Conservation (phyloP, 106 monocot species). For the Gastrodia elata region DNA sequence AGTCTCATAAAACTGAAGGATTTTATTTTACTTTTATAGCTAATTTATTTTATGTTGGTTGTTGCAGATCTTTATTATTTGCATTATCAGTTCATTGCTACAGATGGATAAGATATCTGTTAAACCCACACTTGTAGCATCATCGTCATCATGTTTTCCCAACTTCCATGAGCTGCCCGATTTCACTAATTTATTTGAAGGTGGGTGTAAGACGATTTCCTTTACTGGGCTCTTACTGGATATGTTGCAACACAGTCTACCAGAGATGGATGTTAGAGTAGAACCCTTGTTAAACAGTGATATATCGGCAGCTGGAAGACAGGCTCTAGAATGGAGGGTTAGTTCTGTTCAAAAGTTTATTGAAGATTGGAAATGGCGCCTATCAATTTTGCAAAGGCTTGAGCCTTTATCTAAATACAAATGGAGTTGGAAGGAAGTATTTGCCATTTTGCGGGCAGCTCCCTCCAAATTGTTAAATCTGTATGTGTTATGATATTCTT, state of each 20-base stretch:
- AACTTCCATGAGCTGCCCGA: conserved; percentile 20
- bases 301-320: conserved; percentile 30
- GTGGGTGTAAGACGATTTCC: conserved; percentile 39
- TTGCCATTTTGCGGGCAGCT: conserved; percentile 68
- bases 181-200: conserved; percentile 23
- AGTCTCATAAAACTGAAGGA: neutral
- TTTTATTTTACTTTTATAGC: neutral
- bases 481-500: conserved; percentile 30
- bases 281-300: conserved; percentile 30
- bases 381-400: conserved; percentile 76
- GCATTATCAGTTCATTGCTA: conserved; percentile 64
- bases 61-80: conserved; percentile 69
- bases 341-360: conserved; percentile 46
- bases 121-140: conserved; percentile 14
- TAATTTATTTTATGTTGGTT: conserved; percentile 4
- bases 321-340: conserved; percentile 80
- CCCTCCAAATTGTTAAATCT: conserved; percentile 88
- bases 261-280: conserved; percentile 21
- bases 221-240: conserved; percentile 61
- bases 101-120: conserved; percentile 52
- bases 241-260: conserved; percentile 51
- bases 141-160: conserved; percentile 19
- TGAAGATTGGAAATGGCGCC: conserved; percentile 85
- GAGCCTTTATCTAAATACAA: conserved; percentile 46
- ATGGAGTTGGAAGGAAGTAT: conserved; percentile 89